Base-by-base conservation (phyloP, 2,329 filamentous ascomycete species). In the Aspergillus fumigatus region DNA sequence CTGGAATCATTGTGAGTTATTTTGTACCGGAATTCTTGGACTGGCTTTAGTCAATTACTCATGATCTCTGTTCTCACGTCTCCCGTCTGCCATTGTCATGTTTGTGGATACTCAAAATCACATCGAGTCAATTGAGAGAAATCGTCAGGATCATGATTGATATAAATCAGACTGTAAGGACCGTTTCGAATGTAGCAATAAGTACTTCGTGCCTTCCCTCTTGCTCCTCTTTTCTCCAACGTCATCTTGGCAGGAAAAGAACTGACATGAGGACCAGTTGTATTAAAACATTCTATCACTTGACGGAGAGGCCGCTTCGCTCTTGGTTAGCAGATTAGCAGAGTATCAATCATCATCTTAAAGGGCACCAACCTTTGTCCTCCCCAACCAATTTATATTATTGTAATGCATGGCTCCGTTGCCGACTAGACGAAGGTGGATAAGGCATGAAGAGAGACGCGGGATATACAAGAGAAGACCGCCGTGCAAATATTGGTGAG, bases 1-100 rank as follows among this genome's bases (percentile, higher is more conserved):
- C 94, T 6, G 93, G 88, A 0, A 97, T 99, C 68, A 84, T 99
- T 47, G 84, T 97, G 66, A 94, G 85, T 75, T 99, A 99, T 76
- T 97, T 97, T 69, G 92, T 90, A 0, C 94, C 94, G 0, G 89
- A 87, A 50, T 86, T 88, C 62, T 65, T 88, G 62, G 84, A 87
- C 58, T 88, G 85, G 85, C 70, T 88, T 41, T 70, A 54, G 25
- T 14, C 32, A 38, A 17, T 38, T 38, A 38, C 32, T 38, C 5
- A 17, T 38, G 17, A 7, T 38, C 14, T 38, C 7, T 17, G 6
- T 38, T 5, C 14, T 38, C 14, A 14, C 32, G 2, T 17, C 14
- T 6, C 14, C 32, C 17, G 14, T 7, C 32, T 17, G 14, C n/a
- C 14, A 38, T 38, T 38, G 32, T 38, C 32, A 38, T 38, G 32